Conservation (phyloP, 2,329 filamentous ascomycete genomes). For the Apiospora sp. region DNA sequence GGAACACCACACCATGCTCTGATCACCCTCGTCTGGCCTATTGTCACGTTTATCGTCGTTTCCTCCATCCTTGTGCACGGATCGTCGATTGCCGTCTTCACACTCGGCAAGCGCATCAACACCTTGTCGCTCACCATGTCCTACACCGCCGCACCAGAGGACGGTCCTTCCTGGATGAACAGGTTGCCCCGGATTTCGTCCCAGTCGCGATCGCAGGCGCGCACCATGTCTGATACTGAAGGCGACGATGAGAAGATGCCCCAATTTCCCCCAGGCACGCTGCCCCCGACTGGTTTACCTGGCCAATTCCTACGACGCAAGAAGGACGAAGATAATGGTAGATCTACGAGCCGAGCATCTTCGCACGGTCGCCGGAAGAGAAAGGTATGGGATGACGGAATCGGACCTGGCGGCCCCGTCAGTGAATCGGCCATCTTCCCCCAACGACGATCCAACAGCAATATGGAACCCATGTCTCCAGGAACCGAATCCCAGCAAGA, state of each 20-base stretch:
- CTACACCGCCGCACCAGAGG: conserved; percentile 89
- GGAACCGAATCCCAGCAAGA: conserved; percentile 26
- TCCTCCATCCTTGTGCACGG: conserved; percentile 95
- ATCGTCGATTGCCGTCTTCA: conserved; percentile 98
- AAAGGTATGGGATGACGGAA: conserved; percentile 73
- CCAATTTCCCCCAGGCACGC: conserved; percentile 70
- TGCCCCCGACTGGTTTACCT: conserved; percentile 76
- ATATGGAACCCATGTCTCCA: conserved; percentile 42
- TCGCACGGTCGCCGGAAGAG: conserved; percentile 68
- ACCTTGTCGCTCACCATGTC: conserved; percentile 95
- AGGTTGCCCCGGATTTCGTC: conserved; percentile 77
- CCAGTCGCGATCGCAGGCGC: conserved; percentile 80
- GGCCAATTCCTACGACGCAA: conserved; percentile 84
- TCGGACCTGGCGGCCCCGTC: conserved; percentile 85
- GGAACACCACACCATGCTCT: conserved; percentile 69
- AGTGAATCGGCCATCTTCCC: conserved; percentile 90
- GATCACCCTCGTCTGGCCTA: conserved; percentile 91
- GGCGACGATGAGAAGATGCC: conserved; percentile 68
- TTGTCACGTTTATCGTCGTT: conserved; percentile 92
- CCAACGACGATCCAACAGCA: conserved; percentile 48
- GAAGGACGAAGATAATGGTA: conserved; percentile 74
- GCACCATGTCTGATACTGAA: conserved; percentile 83
- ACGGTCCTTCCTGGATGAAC: conserved; percentile 94
- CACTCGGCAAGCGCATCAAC: conserved; percentile 97
- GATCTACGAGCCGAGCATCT: conserved; percentile 64